phyloP scores from a whole-genome alignment of 768 basidiomycete species.

The Gloeopeniophorella convolvens region DNA sequence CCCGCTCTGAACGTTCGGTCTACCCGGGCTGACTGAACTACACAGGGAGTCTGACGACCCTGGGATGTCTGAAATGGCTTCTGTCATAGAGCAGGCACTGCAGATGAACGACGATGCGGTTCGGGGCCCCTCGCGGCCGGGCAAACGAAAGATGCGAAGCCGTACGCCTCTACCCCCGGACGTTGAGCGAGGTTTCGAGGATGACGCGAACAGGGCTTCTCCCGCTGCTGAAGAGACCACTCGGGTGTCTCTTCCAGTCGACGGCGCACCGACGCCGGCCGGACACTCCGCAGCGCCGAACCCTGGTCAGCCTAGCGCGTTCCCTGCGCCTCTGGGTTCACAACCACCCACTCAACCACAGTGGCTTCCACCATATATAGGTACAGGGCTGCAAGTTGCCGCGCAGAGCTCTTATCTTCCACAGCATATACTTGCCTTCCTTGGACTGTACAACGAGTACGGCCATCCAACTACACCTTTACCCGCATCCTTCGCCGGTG shows the following conservation, averaged over 20 bases:
- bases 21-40: not conserved
- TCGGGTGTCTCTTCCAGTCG: too few species aligned
- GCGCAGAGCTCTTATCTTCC: not conserved
- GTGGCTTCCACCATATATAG: not conserved
- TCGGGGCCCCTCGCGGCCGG: not conserved
- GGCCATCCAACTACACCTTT: too few species aligned
- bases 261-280: too few species aligned
- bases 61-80: not conserved
- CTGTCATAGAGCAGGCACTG: slow-evolving; percentile 13
- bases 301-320: not conserved
- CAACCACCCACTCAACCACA: not conserved
- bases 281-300: too few species aligned
- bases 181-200: not conserved
- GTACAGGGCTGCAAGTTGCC: not conserved
- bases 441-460: too few species aligned
- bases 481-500: too few species aligned
- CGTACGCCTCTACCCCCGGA: not conserved
- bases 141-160: not conserved
- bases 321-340: not conserved
- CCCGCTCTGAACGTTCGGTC: not conserved
- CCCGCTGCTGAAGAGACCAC: too few species aligned
- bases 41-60: slow-evolving; percentile 5
- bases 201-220: not conserved
- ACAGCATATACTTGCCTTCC: too few species aligned
- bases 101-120: not conserved